These are phyloP conservation scores for Geosmithia morbida DNA, from an alignment of 2,329 filamentous ascomycete species.

Conservation along the genomic window DNA sequence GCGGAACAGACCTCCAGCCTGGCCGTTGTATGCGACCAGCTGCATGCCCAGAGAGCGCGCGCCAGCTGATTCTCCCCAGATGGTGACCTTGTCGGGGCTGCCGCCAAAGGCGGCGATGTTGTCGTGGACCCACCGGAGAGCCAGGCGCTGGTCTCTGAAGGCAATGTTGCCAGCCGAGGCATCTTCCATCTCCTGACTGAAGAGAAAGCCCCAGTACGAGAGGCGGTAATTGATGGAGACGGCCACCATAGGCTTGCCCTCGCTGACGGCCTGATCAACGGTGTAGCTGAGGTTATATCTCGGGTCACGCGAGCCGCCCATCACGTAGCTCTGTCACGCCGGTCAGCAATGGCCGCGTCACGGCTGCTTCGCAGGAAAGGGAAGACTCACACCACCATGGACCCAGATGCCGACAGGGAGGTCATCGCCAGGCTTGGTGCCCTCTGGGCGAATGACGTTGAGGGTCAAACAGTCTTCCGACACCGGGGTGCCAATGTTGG, in stretches of 20 bases:
- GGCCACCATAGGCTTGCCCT: neutral
- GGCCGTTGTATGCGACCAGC: slow-evolving; percentile 37
- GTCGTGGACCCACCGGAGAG: slow-evolving; percentile 34
- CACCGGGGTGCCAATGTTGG: slow-evolving; percentile 12
- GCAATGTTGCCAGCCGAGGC: slow-evolving; percentile 30
- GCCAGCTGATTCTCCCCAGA: slow-evolving; percentile 33
- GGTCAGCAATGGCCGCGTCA: slow-evolving; percentile 2
- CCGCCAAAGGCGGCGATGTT: slow-evolving; percentile 23
- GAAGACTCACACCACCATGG: slow-evolving; percentile 22
- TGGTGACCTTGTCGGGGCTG: slow-evolving; percentile 23
- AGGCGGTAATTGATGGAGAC: slow-evolving; percentile 34
- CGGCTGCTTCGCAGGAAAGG: slow-evolving; percentile 9
- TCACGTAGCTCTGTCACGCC: slow-evolving; percentile 2
- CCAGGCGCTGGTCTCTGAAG: slow-evolving; percentile 31
- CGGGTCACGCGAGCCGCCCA: slow-evolving; percentile 30
- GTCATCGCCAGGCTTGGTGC: slow-evolving; percentile 2
- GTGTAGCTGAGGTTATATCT: slow-evolving; percentile 46
- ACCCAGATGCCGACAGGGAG: slow-evolving; percentile 49
- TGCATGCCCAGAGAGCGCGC: slow-evolving; percentile 22
- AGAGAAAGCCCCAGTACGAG: slow-evolving; percentile 37
- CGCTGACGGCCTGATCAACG: slow-evolving; percentile 29
- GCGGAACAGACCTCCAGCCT: slow-evolving; percentile 39
- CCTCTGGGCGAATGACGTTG: slow-evolving; percentile 17
- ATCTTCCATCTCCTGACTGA: slow-evolving; percentile 24
- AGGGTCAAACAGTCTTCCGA: slow-evolving; percentile 31